phyloP scores from a whole-genome alignment of 2,329 filamentous ascomycete species.

The Nothophaeocryptopus gaeumannii region DNA sequence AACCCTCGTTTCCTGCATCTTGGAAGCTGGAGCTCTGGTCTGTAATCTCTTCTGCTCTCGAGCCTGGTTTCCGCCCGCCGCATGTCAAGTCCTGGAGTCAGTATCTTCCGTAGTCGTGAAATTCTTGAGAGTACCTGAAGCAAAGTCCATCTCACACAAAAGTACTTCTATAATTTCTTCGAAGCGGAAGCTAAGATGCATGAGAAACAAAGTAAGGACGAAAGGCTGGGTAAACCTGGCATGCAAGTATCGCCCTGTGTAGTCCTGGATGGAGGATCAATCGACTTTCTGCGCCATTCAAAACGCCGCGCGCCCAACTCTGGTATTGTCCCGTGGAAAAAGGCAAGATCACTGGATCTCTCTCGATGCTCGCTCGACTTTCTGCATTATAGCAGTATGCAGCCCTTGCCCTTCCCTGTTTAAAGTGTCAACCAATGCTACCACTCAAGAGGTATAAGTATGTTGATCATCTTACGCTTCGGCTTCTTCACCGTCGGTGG shows the following conservation, averaged over 20 bases:
- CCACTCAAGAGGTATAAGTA: background rate
- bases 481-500: constrained; percentile 76
- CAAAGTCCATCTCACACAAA: too few relatives aligned
- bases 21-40: too few relatives aligned
- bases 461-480: constrained; percentile 28
- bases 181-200: background rate
- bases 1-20: too few relatives aligned
- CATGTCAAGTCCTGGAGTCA: too few relatives aligned
- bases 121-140: too few relatives aligned
- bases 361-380: background rate
- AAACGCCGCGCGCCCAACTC: constrained; percentile 23
- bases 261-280: constrained; percentile 16
- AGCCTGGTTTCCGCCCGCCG: too few relatives aligned
- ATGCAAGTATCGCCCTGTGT: constrained; percentile 17
- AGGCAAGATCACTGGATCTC: constrained; percentile 1
- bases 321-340: constrained; percentile 15
- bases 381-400: constrained; percentile 32
- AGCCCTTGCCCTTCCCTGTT: constrained; percentile 35
- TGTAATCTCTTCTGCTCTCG: too few relatives aligned
- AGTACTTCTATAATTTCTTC: too few relatives aligned
- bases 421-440: background rate
- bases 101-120: too few relatives aligned
- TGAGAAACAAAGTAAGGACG: background rate
- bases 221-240: constrained; percentile 14
- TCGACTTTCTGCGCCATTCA: constrained; percentile 8